Evolutionary conservation across 345 rosid species (phyloP).

Genomic region (Lenwebbia sp.): DNA sequence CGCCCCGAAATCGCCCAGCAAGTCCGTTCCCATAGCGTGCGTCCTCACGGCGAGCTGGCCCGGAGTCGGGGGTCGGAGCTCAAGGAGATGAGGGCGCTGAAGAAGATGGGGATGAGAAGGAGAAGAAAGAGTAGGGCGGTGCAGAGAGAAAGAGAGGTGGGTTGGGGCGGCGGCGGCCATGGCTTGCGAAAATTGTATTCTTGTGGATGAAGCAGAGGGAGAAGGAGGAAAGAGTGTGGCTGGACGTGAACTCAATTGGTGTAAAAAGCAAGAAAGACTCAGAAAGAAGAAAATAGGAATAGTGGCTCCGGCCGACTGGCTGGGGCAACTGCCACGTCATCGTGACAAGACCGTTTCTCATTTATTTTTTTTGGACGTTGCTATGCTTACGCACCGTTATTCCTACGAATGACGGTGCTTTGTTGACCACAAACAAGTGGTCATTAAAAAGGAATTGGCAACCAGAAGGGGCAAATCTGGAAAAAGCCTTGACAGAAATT

Average conservation of each 20-base stretch:
- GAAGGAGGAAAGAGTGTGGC: neutral
- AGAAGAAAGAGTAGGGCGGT: constrained; percentile 1
- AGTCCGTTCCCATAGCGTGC: constrained; percentile 18
- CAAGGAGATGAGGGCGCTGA: neutral
- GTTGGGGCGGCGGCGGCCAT: neutral
- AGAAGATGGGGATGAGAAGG: neutral
- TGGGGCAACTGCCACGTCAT: too few relatives aligned
- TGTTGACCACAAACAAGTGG: too few relatives aligned
- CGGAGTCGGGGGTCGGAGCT: neutral
- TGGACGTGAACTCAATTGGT: neutral
- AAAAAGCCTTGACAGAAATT: too few relatives aligned
- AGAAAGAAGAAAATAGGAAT: too few relatives aligned
- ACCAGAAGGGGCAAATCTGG: too few relatives aligned
- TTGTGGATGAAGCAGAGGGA: neutral
- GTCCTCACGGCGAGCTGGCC: constrained; percentile 3
- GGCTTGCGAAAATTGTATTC: neutral
- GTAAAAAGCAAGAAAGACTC: neutral
- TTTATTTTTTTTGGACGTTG: too few relatives aligned
- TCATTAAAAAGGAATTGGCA: too few relatives aligned
- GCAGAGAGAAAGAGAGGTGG: neutral
- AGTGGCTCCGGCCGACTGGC: neutral
- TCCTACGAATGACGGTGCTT: too few relatives aligned
- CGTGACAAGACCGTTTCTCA: too few relatives aligned
- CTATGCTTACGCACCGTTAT: too few relatives aligned
- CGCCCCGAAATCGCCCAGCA: constrained; percentile 59